Evolutionary conservation across 441 rosid genomes (phyloP).

Genomic region (Raphanus hybrid): DNA sequence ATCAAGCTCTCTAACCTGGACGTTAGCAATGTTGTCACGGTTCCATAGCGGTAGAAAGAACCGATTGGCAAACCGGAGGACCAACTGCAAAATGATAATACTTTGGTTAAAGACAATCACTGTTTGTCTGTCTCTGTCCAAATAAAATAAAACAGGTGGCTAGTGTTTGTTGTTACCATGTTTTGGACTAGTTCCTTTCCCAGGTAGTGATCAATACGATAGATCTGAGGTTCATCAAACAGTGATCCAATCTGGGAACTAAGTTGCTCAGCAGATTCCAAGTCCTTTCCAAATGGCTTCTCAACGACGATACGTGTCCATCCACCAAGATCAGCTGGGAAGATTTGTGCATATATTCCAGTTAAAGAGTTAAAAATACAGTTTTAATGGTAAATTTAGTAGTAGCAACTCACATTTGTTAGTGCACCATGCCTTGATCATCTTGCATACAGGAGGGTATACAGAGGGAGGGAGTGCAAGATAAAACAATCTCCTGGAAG

Average conservation of each 20-base stretch:
- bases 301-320: conserved; percentile 99
- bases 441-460: conserved; percentile 91
- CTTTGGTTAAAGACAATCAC: conserved; percentile 27
- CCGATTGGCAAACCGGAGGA: conserved; percentile 97
- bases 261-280: conserved; percentile 84
- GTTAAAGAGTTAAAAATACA: background rate
- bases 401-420: conserved; percentile 72
- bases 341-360: conserved; percentile 10
- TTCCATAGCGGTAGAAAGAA: conserved; percentile 97
- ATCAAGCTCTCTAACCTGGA: conserved; percentile 70
- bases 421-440: conserved; percentile 87
- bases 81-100: conserved; percentile 73
- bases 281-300: conserved; percentile 97
- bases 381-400: background rate
- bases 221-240: conserved; percentile 91
- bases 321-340: conserved; percentile 90
- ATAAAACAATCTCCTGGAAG: conserved; percentile 91
- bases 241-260: conserved; percentile 90
- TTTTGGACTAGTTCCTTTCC: conserved; percentile 99
- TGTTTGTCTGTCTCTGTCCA: conserved; percentile 22
- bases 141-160: no score
- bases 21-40: conserved; percentile 94
- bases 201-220: conserved; percentile 95
- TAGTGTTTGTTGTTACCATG: no score
- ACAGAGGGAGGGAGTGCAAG: conserved; percentile 99